These are phyloP conservation scores for Achlya hypogyna DNA, from an alignment of 352 stramenopile genomes.

Conservation along the genomic window DNA sequence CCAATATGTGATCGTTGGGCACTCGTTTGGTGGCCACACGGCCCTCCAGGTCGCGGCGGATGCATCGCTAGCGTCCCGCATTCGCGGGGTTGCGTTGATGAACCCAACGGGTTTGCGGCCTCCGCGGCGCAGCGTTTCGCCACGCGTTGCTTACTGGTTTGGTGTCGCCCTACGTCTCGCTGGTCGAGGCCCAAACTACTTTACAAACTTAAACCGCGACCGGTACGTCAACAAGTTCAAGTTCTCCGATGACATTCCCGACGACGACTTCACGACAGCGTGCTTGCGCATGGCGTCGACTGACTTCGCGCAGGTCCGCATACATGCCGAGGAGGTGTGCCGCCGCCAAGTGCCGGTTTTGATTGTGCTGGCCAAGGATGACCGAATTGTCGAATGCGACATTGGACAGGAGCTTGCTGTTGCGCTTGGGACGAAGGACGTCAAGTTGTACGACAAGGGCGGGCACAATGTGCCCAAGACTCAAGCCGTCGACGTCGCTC, in stretches of 20 bases:
- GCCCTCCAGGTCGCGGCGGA: not conserved
- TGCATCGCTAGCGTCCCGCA: not conserved
- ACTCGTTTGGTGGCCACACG: slow-evolving; percentile 2
- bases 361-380: not conserved
- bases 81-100: slow-evolving; percentile 1
- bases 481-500: not conserved
- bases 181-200: not conserved
- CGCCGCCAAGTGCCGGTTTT: not conserved
- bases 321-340: not conserved
- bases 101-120: not conserved
- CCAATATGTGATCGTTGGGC: not conserved
- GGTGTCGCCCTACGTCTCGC: not conserved
- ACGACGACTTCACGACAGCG: not conserved
- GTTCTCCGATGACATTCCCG: not conserved
- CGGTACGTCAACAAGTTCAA: not conserved
- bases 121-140: too few relatives aligned
- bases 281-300: not conserved
- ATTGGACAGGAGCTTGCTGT: not conserved
- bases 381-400: not conserved
- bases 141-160: not conserved
- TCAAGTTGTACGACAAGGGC: not conserved
- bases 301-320: not conserved
- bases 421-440: not conserved
- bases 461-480: slow-evolving; percentile 6
- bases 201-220: not conserved